Conservation (phyloP, 352 stramenopile genomes). For the Pythium apleroticum region DNA sequence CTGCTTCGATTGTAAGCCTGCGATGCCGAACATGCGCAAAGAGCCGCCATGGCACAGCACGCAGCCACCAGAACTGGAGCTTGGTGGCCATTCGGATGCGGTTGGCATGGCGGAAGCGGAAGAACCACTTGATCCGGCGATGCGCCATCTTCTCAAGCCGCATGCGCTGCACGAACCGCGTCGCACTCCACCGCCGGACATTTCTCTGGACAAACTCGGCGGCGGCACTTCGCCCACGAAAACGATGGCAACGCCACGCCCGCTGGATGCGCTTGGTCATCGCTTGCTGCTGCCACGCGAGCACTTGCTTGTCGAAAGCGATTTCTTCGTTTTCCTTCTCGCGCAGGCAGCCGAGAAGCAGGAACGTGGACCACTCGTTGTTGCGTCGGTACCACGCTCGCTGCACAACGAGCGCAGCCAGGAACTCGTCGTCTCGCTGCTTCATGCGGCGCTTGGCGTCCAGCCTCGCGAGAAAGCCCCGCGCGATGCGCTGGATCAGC, state of each 20-base stretch:
- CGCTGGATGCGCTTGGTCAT: constrained; percentile 48
- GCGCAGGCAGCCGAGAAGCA: constrained; percentile 75
- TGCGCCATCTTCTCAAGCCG: constrained; percentile 47
- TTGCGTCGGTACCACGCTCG: constrained; percentile 80
- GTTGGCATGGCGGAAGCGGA: constrained; percentile 50
- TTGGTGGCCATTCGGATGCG: constrained; percentile 36
- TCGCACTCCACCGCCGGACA: constrained; percentile 36
- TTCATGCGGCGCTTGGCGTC: constrained; percentile 28
- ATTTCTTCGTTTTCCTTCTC: constrained; percentile 67
- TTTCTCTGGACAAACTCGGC: constrained; percentile 50
- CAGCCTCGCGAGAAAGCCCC: constrained; percentile 54
- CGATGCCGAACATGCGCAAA: constrained; percentile 38
- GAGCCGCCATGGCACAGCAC: constrained; percentile 47
- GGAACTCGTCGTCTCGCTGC: constrained; percentile 44
- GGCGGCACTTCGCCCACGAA: constrained; percentile 27
- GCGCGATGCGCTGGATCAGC: constrained; percentile 51
- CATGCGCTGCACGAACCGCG: constrained; percentile 28
- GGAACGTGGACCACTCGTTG: constrained; percentile 83
- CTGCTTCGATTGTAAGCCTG: constrained; percentile 19
- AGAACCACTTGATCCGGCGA: constrained; percentile 82
- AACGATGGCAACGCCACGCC: constrained; percentile 36
- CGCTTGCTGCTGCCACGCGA: constrained; percentile 41
- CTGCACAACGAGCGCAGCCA: constrained; percentile 68
- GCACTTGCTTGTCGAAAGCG: constrained; percentile 41
- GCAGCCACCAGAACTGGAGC: constrained; percentile 79